Base-by-base conservation (phyloP, 1,139 yeast species). In the Magnusiomyces fungicola region DNA sequence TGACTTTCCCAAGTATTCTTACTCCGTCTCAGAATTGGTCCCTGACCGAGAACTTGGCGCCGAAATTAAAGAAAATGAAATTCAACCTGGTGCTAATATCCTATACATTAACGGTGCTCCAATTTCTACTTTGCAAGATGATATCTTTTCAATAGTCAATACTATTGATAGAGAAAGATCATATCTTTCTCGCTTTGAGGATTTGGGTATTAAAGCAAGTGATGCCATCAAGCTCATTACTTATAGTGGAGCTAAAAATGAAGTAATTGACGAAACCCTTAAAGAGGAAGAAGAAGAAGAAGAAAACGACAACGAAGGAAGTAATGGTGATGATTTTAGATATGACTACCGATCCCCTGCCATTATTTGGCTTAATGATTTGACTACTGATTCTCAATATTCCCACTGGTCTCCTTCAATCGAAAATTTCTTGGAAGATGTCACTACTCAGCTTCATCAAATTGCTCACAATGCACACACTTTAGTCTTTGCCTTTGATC, bases 391-490 rank as follows among this genome's bases (percentile, higher is more conserved):
- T 58, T 61, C 63, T 0, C 70, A 69, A 37, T 90, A 86, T 62
- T 60, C 64, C 1, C 63, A 68, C 3, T 76, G 78, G 61, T 61
- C 78, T 0, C 53, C 65, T 1, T 72, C 80, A 52, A 66, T 80
- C 25, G 56, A 65, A 3, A 73, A 69, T 53, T 80, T 61, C 68
- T 68, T 68, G 27, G 62, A 67, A 36, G 59, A 68, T 43, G 56
- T 70, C 48, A 64, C 61, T 50, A 45, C 46, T 18, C 45, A 45
- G 24, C 52, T 49, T 63, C 65, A 36, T 1, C 76, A 77, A 4
- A 73, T 83, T 40, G 74, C 74, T 48, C 89, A 85, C 56, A 92
- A 92, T 61, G 72, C 88, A 52, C 89, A 86, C 61, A 86, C 88
- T 43, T 55, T 85, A 32, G 76, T 92, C 0, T 80, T 89, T 61